Conservation (phyloP, 345 rosid genomes). For the Pistacia atlantica region DNA sequence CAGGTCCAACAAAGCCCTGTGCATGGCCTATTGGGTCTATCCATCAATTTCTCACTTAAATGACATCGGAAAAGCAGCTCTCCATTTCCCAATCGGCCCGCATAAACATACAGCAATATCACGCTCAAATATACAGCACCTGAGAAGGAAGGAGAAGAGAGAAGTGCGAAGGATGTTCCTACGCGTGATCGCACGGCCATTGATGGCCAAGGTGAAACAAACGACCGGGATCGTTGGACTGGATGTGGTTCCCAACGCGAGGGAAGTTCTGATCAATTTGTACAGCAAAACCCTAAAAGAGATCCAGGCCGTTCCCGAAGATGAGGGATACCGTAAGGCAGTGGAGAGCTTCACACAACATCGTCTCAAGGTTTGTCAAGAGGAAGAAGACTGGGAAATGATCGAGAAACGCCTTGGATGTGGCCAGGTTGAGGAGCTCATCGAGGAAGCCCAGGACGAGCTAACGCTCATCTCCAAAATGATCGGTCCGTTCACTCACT, state of each 20-base stretch:
- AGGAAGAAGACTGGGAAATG: conserved; percentile 85
- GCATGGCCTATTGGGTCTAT: no score
- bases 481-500: conserved; percentile 64
- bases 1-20: no score
- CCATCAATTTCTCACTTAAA: no score
- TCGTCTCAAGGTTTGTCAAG: conserved; percentile 72
- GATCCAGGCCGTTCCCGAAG: conserved; percentile 93
- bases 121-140: not conserved
- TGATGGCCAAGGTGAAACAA: conserved; percentile 86
- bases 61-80: no score
- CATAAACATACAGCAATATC: no score
- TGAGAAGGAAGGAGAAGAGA: not conserved
- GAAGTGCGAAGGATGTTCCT: conserved; percentile 55
- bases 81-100: no score
- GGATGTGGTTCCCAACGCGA: conserved; percentile 92
- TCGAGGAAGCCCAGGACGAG: conserved; percentile 96
- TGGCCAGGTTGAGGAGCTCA: conserved; percentile 98
- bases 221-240: conserved; percentile 96
- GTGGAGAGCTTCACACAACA: conserved; percentile 89
- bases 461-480: conserved; percentile 87
- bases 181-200: conserved; percentile 81
- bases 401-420: conserved; percentile 88
- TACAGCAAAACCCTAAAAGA: conserved; percentile 90
- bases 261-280: conserved; percentile 73
- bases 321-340: conserved; percentile 94